Conservation (phyloP, 306 rosid genomes). For the Cyclanthera cordifolia region DNA sequence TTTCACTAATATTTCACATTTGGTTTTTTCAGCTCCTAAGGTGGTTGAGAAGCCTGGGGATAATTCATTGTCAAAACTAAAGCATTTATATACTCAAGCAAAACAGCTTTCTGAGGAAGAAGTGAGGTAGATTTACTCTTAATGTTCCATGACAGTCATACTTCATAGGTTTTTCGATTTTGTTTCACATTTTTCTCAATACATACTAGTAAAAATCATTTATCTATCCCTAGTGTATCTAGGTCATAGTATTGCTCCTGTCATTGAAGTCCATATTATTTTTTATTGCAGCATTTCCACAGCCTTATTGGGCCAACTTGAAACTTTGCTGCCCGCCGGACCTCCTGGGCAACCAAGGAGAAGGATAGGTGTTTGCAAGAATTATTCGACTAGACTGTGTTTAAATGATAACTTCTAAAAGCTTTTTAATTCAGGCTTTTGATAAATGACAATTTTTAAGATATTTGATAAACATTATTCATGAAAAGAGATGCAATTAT, state of each 20-base stretch:
- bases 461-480: background rate
- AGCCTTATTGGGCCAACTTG: conserved; percentile 52
- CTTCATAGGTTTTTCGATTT: background rate
- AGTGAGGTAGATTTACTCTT: conserved; percentile 40
- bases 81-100: conserved; percentile 54
- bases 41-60: conserved; percentile 97
- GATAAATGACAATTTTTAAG: conserved; percentile 1
- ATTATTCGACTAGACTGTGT: background rate
- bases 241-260: background rate
- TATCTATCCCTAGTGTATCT: background rate
- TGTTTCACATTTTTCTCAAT: background rate
- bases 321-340: conserved; percentile 59
- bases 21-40: conserved; percentile 61
- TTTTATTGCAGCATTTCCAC: conserved; percentile 53
- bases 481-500: background rate
- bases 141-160: conserved; percentile 14
- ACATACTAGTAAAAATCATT: background rate
- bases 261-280: conserved; percentile 2
- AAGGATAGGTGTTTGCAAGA: conserved; percentile 56
- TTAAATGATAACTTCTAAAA: background rate
- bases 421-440: conserved; percentile 6
- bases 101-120: conserved; percentile 76
- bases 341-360: conserved; percentile 72
- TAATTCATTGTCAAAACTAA: conserved; percentile 57
- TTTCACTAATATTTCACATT: background rate